Evolutionary conservation across 1,284 basidiomycete genomes (phyloP).

Genomic region (Fomitopsis betulina): DNA sequence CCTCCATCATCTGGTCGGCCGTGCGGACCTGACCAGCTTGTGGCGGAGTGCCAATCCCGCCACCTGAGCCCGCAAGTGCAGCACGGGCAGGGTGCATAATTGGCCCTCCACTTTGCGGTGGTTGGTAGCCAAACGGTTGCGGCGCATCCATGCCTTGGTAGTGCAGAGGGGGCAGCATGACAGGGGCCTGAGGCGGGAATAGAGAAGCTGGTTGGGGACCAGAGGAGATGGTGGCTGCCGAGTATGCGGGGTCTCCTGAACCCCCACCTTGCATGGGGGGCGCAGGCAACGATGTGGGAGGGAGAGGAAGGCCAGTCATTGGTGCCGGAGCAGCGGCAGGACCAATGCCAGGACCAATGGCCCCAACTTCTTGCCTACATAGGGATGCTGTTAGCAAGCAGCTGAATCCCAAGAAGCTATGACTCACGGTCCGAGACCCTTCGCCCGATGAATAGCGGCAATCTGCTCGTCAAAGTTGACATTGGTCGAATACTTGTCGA

Average conservation of each 20-base stretch:
- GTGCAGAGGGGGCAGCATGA: conserved; percentile 79
- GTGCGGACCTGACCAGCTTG: conserved; percentile 65
- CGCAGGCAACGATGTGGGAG: conserved; percentile 61
- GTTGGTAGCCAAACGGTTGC: conserved; percentile 76
- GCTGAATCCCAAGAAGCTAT: conserved; percentile 5
- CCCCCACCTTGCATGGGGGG: conserved; percentile 44
- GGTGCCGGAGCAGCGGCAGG: conserved; percentile 66
- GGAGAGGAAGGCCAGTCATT: conserved; percentile 55
- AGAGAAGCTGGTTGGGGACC: conserved; percentile 77
- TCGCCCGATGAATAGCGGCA: conserved; percentile 86
- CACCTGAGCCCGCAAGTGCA: conserved; percentile 27
- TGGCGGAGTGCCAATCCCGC: conserved; percentile 28
- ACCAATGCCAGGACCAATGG: conserved; percentile 81
- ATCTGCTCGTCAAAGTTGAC: conserved; percentile 95
- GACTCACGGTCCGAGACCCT: conserved; percentile 78
- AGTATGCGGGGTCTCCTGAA: conserved; percentile 47
- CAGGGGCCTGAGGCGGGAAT: conserved; percentile 52
- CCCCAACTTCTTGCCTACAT: conserved; percentile 61
- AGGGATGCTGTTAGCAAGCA: conserved; percentile 11
- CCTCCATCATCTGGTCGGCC: conserved; percentile 84
- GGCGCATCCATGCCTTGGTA: conserved; percentile 74
- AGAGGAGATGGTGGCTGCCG: conserved; percentile 73
- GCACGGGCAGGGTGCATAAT: conserved; percentile 36
- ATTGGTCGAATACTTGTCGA: conserved; percentile 86
- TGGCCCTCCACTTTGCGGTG: conserved; percentile 37